Conservation (phyloP, 331 rosid genomes). For the Dryas integrifolia region DNA sequence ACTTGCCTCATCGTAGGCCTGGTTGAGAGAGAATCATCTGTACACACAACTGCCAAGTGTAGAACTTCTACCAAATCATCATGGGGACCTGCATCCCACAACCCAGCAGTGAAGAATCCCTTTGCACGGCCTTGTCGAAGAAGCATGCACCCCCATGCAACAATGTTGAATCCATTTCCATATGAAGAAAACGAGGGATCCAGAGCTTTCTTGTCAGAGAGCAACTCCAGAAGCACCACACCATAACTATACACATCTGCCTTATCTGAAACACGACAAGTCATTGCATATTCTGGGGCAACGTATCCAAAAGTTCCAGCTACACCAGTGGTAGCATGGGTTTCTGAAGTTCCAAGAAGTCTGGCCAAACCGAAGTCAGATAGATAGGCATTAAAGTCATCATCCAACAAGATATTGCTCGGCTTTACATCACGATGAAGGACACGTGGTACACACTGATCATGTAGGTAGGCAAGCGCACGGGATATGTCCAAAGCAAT, state of each 20-base stretch:
- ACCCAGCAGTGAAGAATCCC: constrained; percentile 74
- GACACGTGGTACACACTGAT: constrained; percentile 84
- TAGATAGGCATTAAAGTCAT: constrained; percentile 71
- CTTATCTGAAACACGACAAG: constrained; percentile 91
- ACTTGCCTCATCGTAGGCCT: constrained; percentile 93
- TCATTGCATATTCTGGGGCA: constrained; percentile 97
- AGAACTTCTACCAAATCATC: constrained; percentile 83
- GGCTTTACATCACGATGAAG: constrained; percentile 94
- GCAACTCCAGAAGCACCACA: constrained; percentile 90
- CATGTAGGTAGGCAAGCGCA: constrained; percentile 86
- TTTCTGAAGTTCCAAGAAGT: constrained; percentile 89
- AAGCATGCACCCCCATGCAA: constrained; percentile 85
- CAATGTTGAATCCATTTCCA: constrained; percentile 93
- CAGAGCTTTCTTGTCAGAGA: constrained; percentile 84
- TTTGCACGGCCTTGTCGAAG: constrained; percentile 79
- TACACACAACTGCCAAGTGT: constrained; percentile 84
- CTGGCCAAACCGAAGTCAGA: constrained; percentile 95
- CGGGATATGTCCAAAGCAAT: constrained; percentile 88
- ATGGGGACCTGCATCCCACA: constrained; percentile 85
- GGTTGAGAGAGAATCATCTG: constrained; percentile 80
- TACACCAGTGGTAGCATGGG: constrained; percentile 94
- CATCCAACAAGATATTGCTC: constrained; percentile 86
- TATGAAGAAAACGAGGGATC: constrained; percentile 85
- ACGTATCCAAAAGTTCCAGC: constrained; percentile 96
- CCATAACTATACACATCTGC: constrained; percentile 96